Evolutionary conservation across 495 filamentous ascomycete species (phyloP).

Genomic region (Hypoxylon lenormandii): DNA sequence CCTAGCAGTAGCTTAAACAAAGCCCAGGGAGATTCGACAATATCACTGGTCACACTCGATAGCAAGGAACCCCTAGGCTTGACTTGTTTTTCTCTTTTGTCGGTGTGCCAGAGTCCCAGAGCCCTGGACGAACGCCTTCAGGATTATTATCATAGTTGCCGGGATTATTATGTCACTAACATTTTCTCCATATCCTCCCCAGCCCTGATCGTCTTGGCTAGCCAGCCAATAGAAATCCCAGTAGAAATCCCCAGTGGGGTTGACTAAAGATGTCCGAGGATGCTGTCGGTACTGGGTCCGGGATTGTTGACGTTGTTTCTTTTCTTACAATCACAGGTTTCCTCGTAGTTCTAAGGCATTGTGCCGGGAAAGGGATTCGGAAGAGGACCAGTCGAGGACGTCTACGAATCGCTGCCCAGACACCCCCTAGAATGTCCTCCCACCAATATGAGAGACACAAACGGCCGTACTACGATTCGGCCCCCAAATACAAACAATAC

Average conservation of each 20-base stretch:
- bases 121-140: neutral
- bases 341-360: too few relatives aligned
- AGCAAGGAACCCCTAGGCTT: neutral
- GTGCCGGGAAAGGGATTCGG: conserved; percentile 1
- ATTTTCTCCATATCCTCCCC: neutral
- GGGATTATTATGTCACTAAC: conserved; percentile 6
- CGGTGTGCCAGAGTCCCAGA: neutral
- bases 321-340: too few relatives aligned
- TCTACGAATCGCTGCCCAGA: conserved; percentile 7
- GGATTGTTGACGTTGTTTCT: neutral
- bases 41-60: neutral
- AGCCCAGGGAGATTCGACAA: neutral
- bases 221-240: conserved; percentile 19
- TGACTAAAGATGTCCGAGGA: conserved; percentile 6
- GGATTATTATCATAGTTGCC: neutral
- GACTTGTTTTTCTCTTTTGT: neutral
- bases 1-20: neutral
- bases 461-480: conserved; percentile 16
- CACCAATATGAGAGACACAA: conserved; percentile 5
- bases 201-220: neutral
- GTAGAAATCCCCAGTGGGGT: conserved; percentile 1
- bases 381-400: neutral
- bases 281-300: conserved; percentile 7
- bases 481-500: conserved; percentile 15
- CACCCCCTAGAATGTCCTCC: conserved; percentile 4